Evolutionary conservation across 2,329 filamentous ascomycete genomes (phyloP).

Genomic region (Trichoderma lentiforme): DNA sequence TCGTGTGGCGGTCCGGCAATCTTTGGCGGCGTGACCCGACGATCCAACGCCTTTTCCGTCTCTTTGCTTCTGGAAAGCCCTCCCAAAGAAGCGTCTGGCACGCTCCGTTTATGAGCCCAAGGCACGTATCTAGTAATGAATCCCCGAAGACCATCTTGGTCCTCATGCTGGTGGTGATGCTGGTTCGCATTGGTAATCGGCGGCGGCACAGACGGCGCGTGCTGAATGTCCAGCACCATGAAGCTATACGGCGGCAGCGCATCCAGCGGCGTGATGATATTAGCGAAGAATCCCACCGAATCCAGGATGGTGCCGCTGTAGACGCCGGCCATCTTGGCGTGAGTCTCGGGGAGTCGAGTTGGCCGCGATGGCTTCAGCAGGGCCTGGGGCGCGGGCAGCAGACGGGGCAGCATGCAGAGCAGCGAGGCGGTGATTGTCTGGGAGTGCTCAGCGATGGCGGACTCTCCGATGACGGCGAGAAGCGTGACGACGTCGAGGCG

Average conservation of each 20-base stretch:
- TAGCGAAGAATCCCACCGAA: conserved; percentile 59
- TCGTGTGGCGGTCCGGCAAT: not conserved
- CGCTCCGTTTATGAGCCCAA: not conserved
- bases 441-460: conserved; percentile 54
- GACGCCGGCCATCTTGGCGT: conserved; percentile 56
- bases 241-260: conserved; percentile 47
- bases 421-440: conserved; percentile 58
- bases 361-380: conserved; percentile 56
- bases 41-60: not conserved
- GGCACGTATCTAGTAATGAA: not conserved
- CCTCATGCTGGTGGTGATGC: not conserved
- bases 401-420: conserved; percentile 55
- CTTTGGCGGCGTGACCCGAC: not conserved
- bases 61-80: not conserved
- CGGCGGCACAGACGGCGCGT: conserved; percentile 32
- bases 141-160: not conserved
- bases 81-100: not conserved
- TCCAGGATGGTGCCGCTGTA: conserved; percentile 53
- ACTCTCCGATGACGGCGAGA: conserved; percentile 61
- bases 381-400: conserved; percentile 61
- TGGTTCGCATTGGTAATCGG: not conserved
- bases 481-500: conserved; percentile 60
- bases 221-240: conserved; percentile 46
- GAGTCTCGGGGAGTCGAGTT: conserved; percentile 51
- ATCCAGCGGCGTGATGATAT: conserved; percentile 56